phyloP scores from a whole-genome alignment of 345 rosid species.

The Dipteronia dyeriana region DNA sequence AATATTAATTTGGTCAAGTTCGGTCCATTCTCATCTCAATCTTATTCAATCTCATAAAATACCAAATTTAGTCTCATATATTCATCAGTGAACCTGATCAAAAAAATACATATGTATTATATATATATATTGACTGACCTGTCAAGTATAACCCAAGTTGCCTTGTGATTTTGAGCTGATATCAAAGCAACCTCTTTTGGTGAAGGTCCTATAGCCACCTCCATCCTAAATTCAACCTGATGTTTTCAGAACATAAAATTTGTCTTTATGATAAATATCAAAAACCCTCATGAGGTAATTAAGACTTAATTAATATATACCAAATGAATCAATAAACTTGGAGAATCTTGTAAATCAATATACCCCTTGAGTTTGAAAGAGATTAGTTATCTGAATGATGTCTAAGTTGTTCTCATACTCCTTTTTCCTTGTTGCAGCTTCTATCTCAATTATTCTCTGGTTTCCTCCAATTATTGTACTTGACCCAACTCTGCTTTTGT shows the following conservation, averaged over 20 bases:
- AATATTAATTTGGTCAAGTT: no score
- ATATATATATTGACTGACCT: constrained; percentile 33
- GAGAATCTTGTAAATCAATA: neutral
- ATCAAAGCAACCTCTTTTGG: constrained; percentile 36
- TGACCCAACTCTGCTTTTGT: constrained; percentile 27
- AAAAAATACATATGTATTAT: no score
- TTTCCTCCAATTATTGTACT: constrained; percentile 20
- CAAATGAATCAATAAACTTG: neutral
- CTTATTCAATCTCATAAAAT: no score
- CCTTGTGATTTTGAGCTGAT: constrained; percentile 39
- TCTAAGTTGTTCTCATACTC: constrained; percentile 34
- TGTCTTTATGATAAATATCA: no score
- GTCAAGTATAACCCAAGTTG: constrained; percentile 62
- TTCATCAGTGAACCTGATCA: no score
- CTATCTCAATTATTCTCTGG: constrained; percentile 17
- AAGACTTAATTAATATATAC: no score
- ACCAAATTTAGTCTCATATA: no score
- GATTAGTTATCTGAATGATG: constrained; percentile 29
- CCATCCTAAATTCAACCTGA: constrained; percentile 45
- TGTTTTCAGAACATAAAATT: neutral
- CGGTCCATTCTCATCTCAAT: no score
- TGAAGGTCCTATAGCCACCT: constrained; percentile 39
- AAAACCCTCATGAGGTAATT: no score
- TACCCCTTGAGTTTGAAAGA: constrained; percentile 31
- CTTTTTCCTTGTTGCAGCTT: constrained; percentile 23